Evolutionary conservation across 1,284 basidiomycete species (phyloP).

Genomic region (Rhodotorula sp.): DNA sequence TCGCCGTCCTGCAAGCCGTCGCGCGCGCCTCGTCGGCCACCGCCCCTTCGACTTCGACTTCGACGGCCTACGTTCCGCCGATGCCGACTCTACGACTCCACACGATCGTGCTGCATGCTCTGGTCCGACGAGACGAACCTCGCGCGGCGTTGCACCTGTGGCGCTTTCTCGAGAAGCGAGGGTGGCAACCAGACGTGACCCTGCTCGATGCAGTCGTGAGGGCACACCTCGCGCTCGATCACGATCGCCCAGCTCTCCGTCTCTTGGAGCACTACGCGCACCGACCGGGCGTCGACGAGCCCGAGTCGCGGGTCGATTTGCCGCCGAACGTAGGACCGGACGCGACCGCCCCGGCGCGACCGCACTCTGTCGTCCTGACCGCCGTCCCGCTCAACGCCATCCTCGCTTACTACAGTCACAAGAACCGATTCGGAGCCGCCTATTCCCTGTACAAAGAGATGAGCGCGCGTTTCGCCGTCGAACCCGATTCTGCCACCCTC

Average conservation of each 20-base stretch:
- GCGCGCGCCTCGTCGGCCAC: not conserved
- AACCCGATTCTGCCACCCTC: slow-evolving; percentile 60
- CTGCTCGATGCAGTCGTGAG: slow-evolving; percentile 20
- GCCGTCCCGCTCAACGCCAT: slow-evolving; percentile 54
- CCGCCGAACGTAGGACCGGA: not conserved
- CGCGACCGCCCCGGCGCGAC: not conserved
- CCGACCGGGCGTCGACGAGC: not conserved
- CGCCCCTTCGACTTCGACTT: not conserved
- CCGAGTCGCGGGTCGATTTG: not conserved
- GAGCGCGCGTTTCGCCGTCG: slow-evolving; percentile 57
- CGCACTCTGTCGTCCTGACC: slow-evolving; percentile 26
- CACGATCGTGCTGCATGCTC: slow-evolving; percentile 22
- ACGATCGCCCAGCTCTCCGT: not conserved
- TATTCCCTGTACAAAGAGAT: slow-evolving; percentile 65
- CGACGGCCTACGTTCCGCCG: slow-evolving; percentile 1
- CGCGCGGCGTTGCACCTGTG: slow-evolving; percentile 7
- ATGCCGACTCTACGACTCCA: slow-evolving; percentile 7
- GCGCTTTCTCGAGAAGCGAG: slow-evolving; percentile 10
- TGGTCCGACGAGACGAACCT: slow-evolving; percentile 10
- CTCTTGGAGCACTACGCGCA: slow-evolving; percentile 5
- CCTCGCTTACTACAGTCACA: slow-evolving; percentile 56
- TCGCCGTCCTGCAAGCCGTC: slow-evolving; percentile 9
- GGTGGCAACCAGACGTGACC: slow-evolving; percentile 14
- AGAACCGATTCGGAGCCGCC: slow-evolving; percentile 54
- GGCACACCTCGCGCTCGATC: slow-evolving; percentile 8